These are phyloP conservation scores for Claviceps fusiformis DNA, from an alignment of 2,329 filamentous ascomycete species.

Conservation along the genomic window DNA sequence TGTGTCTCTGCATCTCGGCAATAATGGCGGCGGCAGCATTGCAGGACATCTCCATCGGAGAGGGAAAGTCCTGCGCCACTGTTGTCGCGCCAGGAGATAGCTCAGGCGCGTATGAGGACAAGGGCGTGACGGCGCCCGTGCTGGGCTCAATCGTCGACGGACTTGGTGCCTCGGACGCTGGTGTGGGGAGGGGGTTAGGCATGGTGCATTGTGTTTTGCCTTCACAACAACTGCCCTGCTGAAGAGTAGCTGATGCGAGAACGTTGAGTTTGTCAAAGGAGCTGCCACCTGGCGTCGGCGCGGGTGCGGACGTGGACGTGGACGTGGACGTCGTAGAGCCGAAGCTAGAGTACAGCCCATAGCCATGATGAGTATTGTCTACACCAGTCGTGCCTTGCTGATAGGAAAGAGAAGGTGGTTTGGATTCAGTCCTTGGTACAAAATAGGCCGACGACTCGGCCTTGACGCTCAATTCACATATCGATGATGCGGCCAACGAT, in stretches of 20 bases:
- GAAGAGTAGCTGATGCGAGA: slow-evolving; percentile 23
- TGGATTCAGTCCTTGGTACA: neutral
- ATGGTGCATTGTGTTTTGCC: slow-evolving; percentile 11
- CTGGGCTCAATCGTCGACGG: slow-evolving; percentile 10
- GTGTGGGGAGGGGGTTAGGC: slow-evolving; percentile 8
- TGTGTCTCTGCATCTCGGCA: slow-evolving; percentile 24
- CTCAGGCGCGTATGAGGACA: slow-evolving; percentile 6
- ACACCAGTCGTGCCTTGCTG: neutral
- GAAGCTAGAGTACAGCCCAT: neutral
- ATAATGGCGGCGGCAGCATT: slow-evolving; percentile 23
- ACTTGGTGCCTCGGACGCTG: slow-evolving; percentile 12
- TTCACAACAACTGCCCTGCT: slow-evolving; percentile 13
- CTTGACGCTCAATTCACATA: neutral
- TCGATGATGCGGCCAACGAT: neutral
- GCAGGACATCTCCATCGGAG: slow-evolving; percentile 22
- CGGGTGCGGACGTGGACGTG: neutral
- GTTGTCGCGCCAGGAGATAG: slow-evolving; percentile 7
- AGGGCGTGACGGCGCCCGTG: slow-evolving; percentile 11
- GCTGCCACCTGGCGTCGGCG: slow-evolving; percentile 5
- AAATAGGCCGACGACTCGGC: neutral
- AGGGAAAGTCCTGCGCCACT: slow-evolving; percentile 8
- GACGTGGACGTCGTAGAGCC: neutral
- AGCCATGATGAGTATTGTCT: neutral
- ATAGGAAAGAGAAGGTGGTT: neutral
- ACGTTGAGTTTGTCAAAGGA: slow-evolving; percentile 24